Evolutionary conservation across 2,329 filamentous ascomycete species (phyloP).

Genomic region (Mycocentrospora acerina): DNA sequence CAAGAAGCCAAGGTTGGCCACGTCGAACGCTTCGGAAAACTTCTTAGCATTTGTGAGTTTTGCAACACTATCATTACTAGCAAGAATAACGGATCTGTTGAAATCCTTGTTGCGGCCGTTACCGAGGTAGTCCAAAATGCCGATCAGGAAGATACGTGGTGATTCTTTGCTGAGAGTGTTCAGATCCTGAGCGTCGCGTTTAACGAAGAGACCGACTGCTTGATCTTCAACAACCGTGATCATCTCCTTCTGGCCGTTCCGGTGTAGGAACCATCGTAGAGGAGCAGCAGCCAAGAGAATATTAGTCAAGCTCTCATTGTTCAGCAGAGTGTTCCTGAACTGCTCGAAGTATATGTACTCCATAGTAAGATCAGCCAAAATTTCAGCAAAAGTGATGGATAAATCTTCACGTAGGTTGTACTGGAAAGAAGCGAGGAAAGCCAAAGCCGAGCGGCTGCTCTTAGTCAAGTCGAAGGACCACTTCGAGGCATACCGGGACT

Average conservation of each 20-base stretch:
- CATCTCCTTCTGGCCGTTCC: conserved; percentile 24
- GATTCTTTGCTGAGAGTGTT: conserved; percentile 32
- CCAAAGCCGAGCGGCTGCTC: conserved; percentile 27
- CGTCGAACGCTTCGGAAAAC: conserved; percentile 36
- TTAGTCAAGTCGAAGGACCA: conserved; percentile 38
- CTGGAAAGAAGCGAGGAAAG: conserved; percentile 51
- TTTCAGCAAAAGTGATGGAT: conserved; percentile 43
- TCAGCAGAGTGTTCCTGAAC: conserved; percentile 29
- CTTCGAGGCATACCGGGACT: conserved; percentile 31
- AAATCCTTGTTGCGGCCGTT: conserved; percentile 33
- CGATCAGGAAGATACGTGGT: conserved; percentile 33
- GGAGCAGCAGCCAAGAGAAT: conserved; percentile 34
- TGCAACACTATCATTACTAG: conserved; percentile 25
- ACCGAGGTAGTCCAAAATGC: conserved; percentile 31
- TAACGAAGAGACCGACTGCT: conserved; percentile 28
- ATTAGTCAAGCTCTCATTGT: conserved; percentile 43
- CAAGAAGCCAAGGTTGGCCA: conserved; percentile 37
- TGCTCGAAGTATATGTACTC: conserved; percentile 39
- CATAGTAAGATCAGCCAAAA: conserved; percentile 47
- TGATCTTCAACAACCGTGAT: conserved; percentile 28
- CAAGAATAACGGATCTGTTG: conserved; percentile 29
- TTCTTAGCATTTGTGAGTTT: conserved; percentile 31
- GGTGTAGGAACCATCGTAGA: conserved; percentile 30
- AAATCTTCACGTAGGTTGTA: conserved; percentile 45
- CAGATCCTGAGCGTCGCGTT: conserved; percentile 29